A percentile compares a stretch with the other conserved stretches of the same genome.
phyloP scores from a whole-genome alignment of 140 eudicot genomes.

The Bidens hawaiensis region DNA sequence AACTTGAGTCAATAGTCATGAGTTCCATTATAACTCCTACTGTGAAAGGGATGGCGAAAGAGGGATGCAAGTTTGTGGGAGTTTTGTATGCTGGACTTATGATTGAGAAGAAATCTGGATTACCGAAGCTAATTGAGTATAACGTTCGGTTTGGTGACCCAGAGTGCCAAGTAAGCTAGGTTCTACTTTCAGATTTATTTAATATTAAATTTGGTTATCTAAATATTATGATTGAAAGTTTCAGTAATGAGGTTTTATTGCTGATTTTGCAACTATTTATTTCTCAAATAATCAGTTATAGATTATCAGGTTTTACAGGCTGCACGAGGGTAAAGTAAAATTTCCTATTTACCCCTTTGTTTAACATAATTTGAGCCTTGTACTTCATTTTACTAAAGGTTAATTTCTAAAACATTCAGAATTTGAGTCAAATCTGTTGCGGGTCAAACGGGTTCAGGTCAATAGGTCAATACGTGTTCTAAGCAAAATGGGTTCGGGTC shows the following conservation, averaged over 20 bases:
- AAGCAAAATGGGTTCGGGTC: too few species aligned
- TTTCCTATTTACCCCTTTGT: too few species aligned
- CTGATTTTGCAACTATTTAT: not conserved
- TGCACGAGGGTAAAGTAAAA: too few species aligned
- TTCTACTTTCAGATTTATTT: not conserved
- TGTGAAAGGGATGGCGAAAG: slow-evolving; percentile 82
- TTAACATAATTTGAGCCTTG: too few species aligned
- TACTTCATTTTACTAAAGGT: too few species aligned
- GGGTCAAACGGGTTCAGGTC: too few species aligned
- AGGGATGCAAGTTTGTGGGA: slow-evolving; percentile 90
- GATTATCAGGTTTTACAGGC: too few species aligned
- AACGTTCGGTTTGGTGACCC: slow-evolving; percentile 98
- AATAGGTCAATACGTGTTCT: too few species aligned
- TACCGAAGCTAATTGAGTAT: slow-evolving; percentile 84
- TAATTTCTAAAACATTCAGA: too few species aligned
- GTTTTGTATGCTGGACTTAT: slow-evolving; percentile 92
- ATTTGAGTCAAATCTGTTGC: too few species aligned
- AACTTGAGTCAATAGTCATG: slow-evolving; percentile 79
- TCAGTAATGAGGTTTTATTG: not conserved
- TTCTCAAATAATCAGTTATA: not conserved
- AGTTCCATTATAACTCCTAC: slow-evolving; percentile 76
- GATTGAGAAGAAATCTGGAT: slow-evolving; percentile 88
- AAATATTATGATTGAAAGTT: too few species aligned
- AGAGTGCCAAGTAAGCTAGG: slow-evolving; percentile 81
- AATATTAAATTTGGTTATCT: too few species aligned